Base-by-base conservation (phyloP, 495 filamentous ascomycete species). In the Rostrohypoxylon terebratum region DNA sequence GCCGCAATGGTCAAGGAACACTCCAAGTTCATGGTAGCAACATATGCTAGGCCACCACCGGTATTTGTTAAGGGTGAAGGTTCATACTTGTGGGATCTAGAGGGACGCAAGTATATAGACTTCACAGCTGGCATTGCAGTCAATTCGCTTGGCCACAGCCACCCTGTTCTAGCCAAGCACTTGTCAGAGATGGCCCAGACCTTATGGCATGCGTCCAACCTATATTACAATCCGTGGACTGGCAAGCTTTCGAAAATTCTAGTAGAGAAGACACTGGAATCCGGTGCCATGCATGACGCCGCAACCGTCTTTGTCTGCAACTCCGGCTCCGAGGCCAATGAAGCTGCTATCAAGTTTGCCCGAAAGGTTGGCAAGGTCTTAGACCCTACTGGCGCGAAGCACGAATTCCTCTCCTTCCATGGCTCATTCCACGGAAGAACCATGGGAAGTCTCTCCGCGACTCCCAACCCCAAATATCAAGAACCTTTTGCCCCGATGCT, bases 401-500 rank as follows among this genome's bases (percentile, higher is more conserved):
- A 88, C 70, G 94, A 97, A 73, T 80, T 99, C 13, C 90, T 98
- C 61, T 94, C 92, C 34, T 99, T 98, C 85, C 77, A 91, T 66
- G 89, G 91, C 76, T 93, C 92, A 18, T 99, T 99, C 88, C 96
- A 99, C 81, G 96, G 96, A 69, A 91, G 96, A 59, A 97, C 96
- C 20, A 96, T 98, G 93, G 96, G 96, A 20, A 86, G 89, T 20
- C 81, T 99, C 25, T 94, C 91, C 21, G 96, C 96, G 0, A 99
- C 96, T 4, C 96, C 94, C n/a, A 99, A 99, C 82, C 93, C 93
- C 10, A 99, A 99, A 77, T 99, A 99, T 81, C 96, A 99, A 78
- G 89, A 90, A 16, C 96, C 96, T 2, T 99, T 98, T 77, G 83
- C 92, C 13, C 96, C 96, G 20, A 97, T 99, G 94, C 81, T 99